Evolutionary conservation across 164 flowering plant genomes (phyloP).

Genomic region (Aristolochia contorta): DNA sequence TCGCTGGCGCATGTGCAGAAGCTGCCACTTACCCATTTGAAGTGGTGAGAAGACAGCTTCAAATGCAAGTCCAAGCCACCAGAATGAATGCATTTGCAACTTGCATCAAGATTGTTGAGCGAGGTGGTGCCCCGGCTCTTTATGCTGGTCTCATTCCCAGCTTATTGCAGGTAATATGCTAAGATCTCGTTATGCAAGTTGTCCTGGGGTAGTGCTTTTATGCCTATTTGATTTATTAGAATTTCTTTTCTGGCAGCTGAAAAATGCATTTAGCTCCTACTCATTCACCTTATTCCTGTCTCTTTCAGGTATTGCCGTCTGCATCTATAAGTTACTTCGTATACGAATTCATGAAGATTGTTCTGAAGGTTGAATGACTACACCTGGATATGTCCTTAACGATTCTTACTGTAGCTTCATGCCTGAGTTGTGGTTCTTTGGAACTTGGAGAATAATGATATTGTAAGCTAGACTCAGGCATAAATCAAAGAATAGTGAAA

Average conservation of each 20-base stretch:
- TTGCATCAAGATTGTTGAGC: constrained; percentile 53
- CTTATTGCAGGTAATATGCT: constrained; percentile 60
- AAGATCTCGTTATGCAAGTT: not conserved
- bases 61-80: constrained; percentile 66
- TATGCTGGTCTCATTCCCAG: constrained; percentile 89
- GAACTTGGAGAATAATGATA: no score
- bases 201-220: not conserved
- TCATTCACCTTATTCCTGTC: not conserved
- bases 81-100: constrained; percentile 60
- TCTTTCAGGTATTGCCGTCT: constrained; percentile 75
- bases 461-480: no score
- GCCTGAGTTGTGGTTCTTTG: not conserved
- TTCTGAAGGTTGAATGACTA: constrained; percentile 67
- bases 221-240: no score
- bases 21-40: constrained; percentile 95
- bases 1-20: constrained; percentile 95
- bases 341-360: constrained; percentile 86
- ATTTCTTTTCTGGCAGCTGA: not conserved
- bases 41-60: constrained; percentile 85
- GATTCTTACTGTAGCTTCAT: not conserved
- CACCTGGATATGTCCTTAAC: not conserved
- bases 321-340: constrained; percentile 88
- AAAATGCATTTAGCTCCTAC: not conserved
- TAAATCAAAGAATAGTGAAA: no score
- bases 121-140: constrained; percentile 80